Conservation (phyloP, 2,329 filamentous ascomycete genomes). For the Monosporascus sp. region DNA sequence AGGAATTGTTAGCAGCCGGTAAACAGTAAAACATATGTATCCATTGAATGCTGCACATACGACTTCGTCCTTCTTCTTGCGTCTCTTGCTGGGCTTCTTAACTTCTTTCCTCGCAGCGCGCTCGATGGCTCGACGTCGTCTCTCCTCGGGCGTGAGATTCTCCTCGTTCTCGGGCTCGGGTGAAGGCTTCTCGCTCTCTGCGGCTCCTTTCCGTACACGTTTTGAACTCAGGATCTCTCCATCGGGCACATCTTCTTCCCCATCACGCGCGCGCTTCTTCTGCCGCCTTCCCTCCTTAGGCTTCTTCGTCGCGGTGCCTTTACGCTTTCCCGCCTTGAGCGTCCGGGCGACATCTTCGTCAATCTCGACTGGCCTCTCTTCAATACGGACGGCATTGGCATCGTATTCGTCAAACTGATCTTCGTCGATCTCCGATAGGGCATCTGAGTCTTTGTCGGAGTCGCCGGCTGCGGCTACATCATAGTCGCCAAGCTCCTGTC, state of each 20-base stretch:
- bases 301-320: slow-evolving; percentile 64
- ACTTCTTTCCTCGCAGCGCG: slow-evolving; percentile 82
- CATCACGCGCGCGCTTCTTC: slow-evolving; percentile 56
- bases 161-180: slow-evolving; percentile 69
- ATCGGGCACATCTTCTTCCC: slow-evolving; percentile 43
- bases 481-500: slow-evolving; percentile 33
- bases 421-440: slow-evolving; percentile 64
- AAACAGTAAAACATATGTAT: not conserved
- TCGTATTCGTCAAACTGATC: slow-evolving; percentile 68
- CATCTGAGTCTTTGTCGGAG: slow-evolving; percentile 53
- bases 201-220: slow-evolving; percentile 38
- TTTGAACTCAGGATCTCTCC: slow-evolving; percentile 41
- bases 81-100: slow-evolving; percentile 70
- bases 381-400: slow-evolving; percentile 56
- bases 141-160: slow-evolving; percentile 75
- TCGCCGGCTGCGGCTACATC: slow-evolving; percentile 36
- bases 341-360: slow-evolving; percentile 61
- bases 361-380: slow-evolving; percentile 60
- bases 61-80: slow-evolving; percentile 82
- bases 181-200: slow-evolving; percentile 42
- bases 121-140: slow-evolving; percentile 77
- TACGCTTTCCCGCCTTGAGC: slow-evolving; percentile 60
- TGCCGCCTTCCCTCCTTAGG: slow-evolving; percentile 68
- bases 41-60: slow-evolving; percentile 42
- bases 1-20: slow-evolving; percentile 2